These are phyloP conservation scores for Fremontodendron californicum DNA, from an alignment of 345 rosid species.

Conservation along the genomic window DNA sequence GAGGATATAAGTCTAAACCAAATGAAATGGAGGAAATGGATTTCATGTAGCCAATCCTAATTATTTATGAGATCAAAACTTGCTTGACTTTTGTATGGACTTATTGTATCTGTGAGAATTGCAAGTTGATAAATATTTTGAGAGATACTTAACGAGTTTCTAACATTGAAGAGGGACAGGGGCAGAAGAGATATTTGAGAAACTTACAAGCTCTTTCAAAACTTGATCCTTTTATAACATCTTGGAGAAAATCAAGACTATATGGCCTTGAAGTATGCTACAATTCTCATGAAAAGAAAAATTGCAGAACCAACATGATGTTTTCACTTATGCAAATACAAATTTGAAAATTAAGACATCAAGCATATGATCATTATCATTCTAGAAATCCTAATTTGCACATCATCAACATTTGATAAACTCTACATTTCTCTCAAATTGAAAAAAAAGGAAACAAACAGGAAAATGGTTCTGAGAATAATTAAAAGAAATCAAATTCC, in stretches of 20 bases:
- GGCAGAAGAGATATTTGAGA: not conserved
- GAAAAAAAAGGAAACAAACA: conserved; percentile 3
- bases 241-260: not conserved
- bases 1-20: too few relatives aligned
- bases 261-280: not conserved
- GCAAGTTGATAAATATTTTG: too few relatives aligned
- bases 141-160: not conserved
- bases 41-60: too few relatives aligned
- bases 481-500: conserved; percentile 75
- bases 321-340: conserved; percentile 8
- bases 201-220: not conserved
- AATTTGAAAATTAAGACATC: not conserved
- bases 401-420: conserved; percentile 12
- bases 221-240: not conserved
- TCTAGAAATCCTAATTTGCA: conserved; percentile 8
- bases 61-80: too few relatives aligned
- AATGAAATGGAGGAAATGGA: too few relatives aligned
- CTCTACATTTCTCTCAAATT: conserved; percentile 9
- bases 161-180: not conserved
- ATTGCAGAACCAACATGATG: conserved; percentile 1
- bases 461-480: conserved; percentile 2
- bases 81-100: too few relatives aligned
- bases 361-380: conserved; percentile 7
- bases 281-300: not conserved
- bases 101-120: too few relatives aligned